phyloP scores from a whole-genome alignment of 1,284 basidiomycete species.

The Volvariella surrecta region DNA sequence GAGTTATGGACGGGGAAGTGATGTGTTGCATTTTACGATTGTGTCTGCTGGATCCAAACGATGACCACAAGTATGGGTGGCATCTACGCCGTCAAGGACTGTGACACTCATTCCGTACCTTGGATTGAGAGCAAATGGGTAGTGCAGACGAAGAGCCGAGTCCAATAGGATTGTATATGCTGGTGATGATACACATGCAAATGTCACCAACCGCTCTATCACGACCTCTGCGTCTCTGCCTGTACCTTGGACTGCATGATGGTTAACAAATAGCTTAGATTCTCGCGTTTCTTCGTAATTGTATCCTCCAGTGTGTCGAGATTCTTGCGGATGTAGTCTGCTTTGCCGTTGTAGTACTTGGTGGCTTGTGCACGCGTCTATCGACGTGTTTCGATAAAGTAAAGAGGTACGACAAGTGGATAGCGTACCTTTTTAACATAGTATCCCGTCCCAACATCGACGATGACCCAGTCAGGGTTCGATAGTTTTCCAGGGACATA shows the following conservation, averaged over 20 bases:
- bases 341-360: slow-evolving; percentile 71
- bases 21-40: slow-evolving; percentile 51
- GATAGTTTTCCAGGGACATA: slow-evolving; percentile 90
- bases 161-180: no score
- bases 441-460: slow-evolving; percentile 96
- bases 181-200: no score
- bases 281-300: slow-evolving; percentile 85
- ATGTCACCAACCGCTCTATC: no score
- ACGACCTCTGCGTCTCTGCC: slow-evolving; percentile 20
- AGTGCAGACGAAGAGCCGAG: no score
- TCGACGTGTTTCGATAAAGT: background rate
- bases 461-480: slow-evolving; percentile 81
- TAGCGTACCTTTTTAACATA: slow-evolving; percentile 88
- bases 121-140: no score
- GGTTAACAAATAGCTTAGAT: slow-evolving; percentile 65
- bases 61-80: no score
- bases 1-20: slow-evolving; percentile 54
- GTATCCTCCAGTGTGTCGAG: slow-evolving; percentile 79
- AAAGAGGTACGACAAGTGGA: background rate
- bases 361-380: slow-evolving; percentile 76
- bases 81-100: no score
- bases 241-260: slow-evolving; percentile 76
- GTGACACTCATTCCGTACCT: no score
- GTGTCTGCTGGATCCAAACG: no score
- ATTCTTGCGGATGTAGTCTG: slow-evolving; percentile 72